These are phyloP conservation scores for Mortierella hygrophila DNA, from an alignment of 192 early-diverging fungal species.

Conservation along the genomic window DNA sequence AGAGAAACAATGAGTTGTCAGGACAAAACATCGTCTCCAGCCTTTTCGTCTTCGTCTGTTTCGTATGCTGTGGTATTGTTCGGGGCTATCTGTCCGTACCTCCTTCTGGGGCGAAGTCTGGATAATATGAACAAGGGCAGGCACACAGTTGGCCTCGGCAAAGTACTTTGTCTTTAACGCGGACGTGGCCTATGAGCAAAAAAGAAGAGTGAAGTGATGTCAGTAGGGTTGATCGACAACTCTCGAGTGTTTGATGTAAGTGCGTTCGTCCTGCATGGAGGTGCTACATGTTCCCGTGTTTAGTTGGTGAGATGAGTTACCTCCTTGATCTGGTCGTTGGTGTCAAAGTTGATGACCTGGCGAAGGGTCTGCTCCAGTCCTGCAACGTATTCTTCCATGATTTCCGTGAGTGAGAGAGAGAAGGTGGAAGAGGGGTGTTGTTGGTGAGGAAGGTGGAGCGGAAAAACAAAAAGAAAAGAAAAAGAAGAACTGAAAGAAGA, in stretches of 20 bases:
- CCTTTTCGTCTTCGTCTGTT: neutral
- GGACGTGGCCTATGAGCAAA: conserved; percentile 69
- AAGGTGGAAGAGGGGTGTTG: neutral
- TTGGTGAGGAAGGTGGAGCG: neutral
- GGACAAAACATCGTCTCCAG: neutral
- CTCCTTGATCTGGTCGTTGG: conserved; percentile 27
- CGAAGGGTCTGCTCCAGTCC: conserved; percentile 22
- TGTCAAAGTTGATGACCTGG: conserved; percentile 20
- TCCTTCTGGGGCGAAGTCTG: conserved; percentile 68
- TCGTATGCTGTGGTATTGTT: neutral
- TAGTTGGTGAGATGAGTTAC: neutral
- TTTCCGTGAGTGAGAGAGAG: neutral
- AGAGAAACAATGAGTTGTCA: neutral
- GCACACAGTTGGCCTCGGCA: conserved; percentile 75
- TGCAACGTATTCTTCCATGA: conserved; percentile 20
- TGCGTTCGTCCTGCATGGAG: neutral
- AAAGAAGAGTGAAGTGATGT: neutral
- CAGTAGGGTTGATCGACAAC: neutral
- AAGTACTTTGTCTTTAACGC: conserved; percentile 82
- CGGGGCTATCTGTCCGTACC: conserved; percentile 10
- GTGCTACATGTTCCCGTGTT: neutral
- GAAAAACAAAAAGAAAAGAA: conserved; percentile 1
- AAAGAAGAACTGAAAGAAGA: neutral
- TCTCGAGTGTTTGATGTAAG: neutral
- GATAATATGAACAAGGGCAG: conserved; percentile 81